Evolutionary conservation across 2,329 filamentous ascomycete genomes (phyloP), one percentile per base, ranked within the genome.

Genomic region (Cryphonectria japonica): DNA sequence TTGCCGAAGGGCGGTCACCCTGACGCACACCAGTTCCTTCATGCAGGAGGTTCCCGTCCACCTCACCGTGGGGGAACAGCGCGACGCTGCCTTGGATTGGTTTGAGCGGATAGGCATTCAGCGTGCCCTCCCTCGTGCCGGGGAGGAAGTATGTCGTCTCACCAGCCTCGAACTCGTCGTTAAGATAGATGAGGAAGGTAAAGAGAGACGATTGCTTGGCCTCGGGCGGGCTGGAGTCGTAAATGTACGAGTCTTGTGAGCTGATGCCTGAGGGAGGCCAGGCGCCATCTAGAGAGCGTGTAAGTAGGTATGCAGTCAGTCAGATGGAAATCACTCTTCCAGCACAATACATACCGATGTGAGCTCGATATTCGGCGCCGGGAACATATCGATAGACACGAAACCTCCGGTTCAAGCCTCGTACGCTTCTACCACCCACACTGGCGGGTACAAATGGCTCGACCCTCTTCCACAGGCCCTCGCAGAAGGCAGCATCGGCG

Each of bases 311-410:
- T 11, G 29, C 54, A 32, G 13, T 22, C 59, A 62, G 34, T 11
- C 32, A 60, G 13, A 5, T 60, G n/a, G 26, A 32, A 39, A 13
- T 8, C n/a, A 2, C 32, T 14, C 13, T 14, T 5, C 22, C 6
- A 22, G 2, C 43, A 50, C 22, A 32, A 29, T 4, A 64, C 61
- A 26, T 64, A 64, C 61, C 61, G 71, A 93, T 92, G 74, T 93
- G 91, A 71, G 87, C 89, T 9, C 91, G 83, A 76, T 93, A 93
- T 77, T 93, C 91, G 0, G 91, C 91, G 0, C 91, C 91, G 1
- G 91, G 90, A 0, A 93, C 90, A 71, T 93, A 93, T 75, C 91
- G 84, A 74, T 93, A 93, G 0, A 93, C 90, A 26, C 91, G 85
- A 80, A 93, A 93, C 7, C 91, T 86, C 1, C 91, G 83, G 75